These are phyloP conservation scores for Cercospora zeae-maydis DNA, from an alignment of 2,329 filamentous ascomycete genomes.

Conservation along the genomic window DNA sequence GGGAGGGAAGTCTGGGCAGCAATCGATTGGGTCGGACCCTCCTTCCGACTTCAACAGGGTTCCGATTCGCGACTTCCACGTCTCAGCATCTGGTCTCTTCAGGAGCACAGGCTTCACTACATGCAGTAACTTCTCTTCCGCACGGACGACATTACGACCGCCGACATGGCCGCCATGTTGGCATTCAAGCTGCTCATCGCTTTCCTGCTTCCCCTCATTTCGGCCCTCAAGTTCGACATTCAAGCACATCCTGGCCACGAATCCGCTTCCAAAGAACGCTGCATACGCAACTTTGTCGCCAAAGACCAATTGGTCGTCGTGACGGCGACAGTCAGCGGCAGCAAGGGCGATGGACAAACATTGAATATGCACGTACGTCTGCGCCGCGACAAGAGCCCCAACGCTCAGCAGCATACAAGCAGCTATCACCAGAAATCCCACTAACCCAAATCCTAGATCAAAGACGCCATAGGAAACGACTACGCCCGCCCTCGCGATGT, in stretches of 20 bases:
- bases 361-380: constrained; percentile 86
- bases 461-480: constrained; percentile 92
- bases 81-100: neutral
- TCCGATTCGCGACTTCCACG: neutral
- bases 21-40: neutral
- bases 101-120: neutral
- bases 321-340: constrained; percentile 81
- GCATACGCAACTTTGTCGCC: constrained; percentile 92
- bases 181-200: constrained; percentile 37
- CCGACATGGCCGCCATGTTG: constrained; percentile 2
- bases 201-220: constrained; percentile 42
- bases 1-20: neutral
- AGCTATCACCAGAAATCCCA: neutral
- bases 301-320: constrained; percentile 93
- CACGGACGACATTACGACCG: neutral
- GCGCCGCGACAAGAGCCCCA: neutral
- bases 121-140: neutral
- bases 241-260: constrained; percentile 63
- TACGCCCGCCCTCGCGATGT: constrained; percentile 90
- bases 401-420: neutral
- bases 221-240: constrained; percentile 91
- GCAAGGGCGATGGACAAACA: constrained; percentile 83
- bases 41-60: neutral
- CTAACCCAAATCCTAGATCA: constrained; percentile 61
- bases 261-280: constrained; percentile 68